Evolutionary conservation across 1,284 basidiomycete genomes (phyloP), one percentile per base, ranked within the genome.

Genomic region (Ganoderma lingzhi): DNA sequence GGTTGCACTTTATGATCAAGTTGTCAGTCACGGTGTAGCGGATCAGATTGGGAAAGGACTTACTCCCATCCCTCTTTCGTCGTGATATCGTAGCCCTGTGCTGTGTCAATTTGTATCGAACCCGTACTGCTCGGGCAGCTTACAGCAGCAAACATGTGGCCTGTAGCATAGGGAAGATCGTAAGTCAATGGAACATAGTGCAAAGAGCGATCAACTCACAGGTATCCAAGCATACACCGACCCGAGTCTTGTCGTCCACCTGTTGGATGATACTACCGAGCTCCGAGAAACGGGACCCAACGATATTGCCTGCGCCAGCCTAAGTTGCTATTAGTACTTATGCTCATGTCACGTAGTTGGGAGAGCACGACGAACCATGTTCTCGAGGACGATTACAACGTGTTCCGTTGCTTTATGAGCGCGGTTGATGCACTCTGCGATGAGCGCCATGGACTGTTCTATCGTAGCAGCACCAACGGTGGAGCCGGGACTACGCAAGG

Each of bases 161-260:
- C 92, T 93, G 42, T 0, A 12, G 70, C 12, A 35, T 44, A 61
- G 37, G 19, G 42, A 60, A 37, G 17, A 35, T 48, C 1, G 12
- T 56, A 5, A 12, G 19, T 5, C 32, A 39, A 2, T 12, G 3
- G 1, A 23, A 17, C 3, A 17, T 61, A 19, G 58, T 17, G 17
- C 19, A 17, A n/a, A 71, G 39, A 8, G 12, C 37, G 17, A 17
- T 35, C 19, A 0, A 76, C 88, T 64, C 72, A 90, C 95, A 96
- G 0, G 95, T 96, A 80, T 97, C 95, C 66, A 97, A 81, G 79
- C 95, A 96, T 1, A 96, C 90, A 0, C 94, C 92, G 0, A 96
- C 89, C 44, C 95, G 82, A 0, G 81, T 80, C 80, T 95, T 96
- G 77, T 96, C 89, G 5, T 90, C 82, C 0, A 96, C 92, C n/a